Conservation (phyloP, 1,284 basidiomycete genomes). For the Porogramme epimiltina region DNA sequence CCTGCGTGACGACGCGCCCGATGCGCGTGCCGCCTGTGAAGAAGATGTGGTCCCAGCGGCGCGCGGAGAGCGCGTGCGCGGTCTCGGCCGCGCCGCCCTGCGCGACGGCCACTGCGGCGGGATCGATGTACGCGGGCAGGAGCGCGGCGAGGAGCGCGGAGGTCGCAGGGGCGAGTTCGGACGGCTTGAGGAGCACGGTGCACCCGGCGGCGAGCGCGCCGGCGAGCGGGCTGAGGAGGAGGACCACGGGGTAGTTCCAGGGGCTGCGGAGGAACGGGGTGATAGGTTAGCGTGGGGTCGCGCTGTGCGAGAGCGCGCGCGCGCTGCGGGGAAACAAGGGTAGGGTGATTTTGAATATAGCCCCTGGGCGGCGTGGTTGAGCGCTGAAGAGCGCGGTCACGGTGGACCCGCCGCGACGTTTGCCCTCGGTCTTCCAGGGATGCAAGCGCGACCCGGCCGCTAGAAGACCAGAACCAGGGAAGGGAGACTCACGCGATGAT, state of each 20-base stretch:
- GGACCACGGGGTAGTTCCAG: constrained; percentile 59
- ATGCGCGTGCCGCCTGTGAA: constrained; percentile 56
- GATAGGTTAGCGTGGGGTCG: constrained; percentile 4
- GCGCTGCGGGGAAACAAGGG: too few species aligned
- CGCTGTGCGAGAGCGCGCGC: too few species aligned
- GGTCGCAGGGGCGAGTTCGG: constrained; percentile 55
- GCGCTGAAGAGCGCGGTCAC: too few species aligned
- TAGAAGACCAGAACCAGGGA: too few species aligned
- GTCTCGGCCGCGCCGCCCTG: constrained; percentile 60
- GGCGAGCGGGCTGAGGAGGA: constrained; percentile 52
- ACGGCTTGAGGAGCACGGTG: constrained; percentile 60
- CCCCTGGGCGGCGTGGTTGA: too few species aligned
- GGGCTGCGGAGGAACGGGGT: constrained; percentile 32
- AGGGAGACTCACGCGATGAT: constrained; percentile 38
- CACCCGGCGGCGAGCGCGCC: constrained; percentile 68
- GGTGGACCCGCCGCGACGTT: too few species aligned
- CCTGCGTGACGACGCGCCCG: constrained; percentile 60
- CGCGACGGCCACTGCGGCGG: constrained; percentile 47
- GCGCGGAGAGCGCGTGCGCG: constrained; percentile 50
- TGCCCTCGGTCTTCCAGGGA: too few species aligned
- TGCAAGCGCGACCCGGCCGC: too few species aligned
- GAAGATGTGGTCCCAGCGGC: constrained; percentile 59
- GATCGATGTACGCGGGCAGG: constrained; percentile 66
- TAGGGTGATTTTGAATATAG: too few species aligned
- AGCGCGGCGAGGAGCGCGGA: constrained; percentile 57